Evolutionary conservation across 106 monocot genomes (phyloP).

Genomic region (Triglochin maritima): DNA sequence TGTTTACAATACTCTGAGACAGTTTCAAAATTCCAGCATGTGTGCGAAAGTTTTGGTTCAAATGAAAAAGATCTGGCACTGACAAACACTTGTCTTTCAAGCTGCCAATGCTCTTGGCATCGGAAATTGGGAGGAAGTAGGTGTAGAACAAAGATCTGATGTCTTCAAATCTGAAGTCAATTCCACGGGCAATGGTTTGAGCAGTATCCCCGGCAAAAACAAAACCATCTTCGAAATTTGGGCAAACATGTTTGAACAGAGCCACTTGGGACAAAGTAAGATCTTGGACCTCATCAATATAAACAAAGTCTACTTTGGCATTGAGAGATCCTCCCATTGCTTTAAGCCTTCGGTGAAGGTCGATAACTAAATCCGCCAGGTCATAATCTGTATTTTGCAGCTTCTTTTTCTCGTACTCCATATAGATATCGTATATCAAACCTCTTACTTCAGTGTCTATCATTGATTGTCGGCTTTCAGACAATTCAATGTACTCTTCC

Average conservation of each 20-base stretch:
- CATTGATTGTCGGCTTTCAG: constrained; percentile 30
- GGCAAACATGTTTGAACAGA: constrained; percentile 47
- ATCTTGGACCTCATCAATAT: constrained; percentile 78
- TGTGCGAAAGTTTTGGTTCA: constrained; percentile 53
- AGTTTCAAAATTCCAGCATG: constrained; percentile 54
- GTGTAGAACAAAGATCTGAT: constrained; percentile 52
- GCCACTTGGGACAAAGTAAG: constrained; percentile 52
- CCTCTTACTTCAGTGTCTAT: constrained; percentile 18
- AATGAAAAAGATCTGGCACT: constrained; percentile 34
- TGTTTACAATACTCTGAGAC: constrained; percentile 47
- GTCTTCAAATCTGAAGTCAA: constrained; percentile 68
- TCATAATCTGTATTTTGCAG: constrained; percentile 39
- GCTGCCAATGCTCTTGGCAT: not conserved
- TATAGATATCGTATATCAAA: constrained; percentile 49
- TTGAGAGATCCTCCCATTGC: constrained; percentile 7
- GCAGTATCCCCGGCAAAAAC: constrained; percentile 77
- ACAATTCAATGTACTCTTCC: constrained; percentile 33
- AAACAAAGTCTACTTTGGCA: constrained; percentile 46
- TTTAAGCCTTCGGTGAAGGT: constrained; percentile 32
- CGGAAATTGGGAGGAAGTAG: constrained; percentile 17
- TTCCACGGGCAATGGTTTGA: constrained; percentile 59
- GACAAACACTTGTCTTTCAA: constrained; percentile 5
- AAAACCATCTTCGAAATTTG: constrained; percentile 45
- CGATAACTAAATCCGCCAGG: constrained; percentile 52
- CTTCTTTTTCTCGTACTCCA: constrained; percentile 50